Conservation (phyloP, 371 early-diverging fungal genomes). For the Actinomortierella wolfii region DNA sequence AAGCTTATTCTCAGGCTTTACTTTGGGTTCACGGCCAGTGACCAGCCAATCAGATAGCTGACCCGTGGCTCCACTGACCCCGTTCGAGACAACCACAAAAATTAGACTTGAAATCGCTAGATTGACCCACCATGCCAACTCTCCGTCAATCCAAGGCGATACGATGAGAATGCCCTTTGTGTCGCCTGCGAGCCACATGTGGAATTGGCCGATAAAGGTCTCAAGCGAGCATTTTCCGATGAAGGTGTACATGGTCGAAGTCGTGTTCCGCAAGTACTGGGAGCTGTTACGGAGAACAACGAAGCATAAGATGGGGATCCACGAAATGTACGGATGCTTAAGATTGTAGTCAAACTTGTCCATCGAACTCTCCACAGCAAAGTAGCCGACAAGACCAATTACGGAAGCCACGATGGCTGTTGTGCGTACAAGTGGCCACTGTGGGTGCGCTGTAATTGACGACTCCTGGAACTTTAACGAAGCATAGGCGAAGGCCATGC, state of each 20-base stretch:
- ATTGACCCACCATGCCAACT: conserved; percentile 62
- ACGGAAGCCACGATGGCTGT: conserved; percentile 36
- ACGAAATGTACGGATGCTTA: conserved; percentile 68
- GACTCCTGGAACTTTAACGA: conserved; percentile 52
- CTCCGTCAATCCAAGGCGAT: conserved; percentile 34
- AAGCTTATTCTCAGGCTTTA: conserved; percentile 1
- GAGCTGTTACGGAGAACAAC: conserved; percentile 71
- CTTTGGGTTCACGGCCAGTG: conserved; percentile 27
- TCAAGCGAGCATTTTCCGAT: conserved; percentile 74
- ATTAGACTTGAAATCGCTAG: conserved; percentile 52
- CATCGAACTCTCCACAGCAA: conserved; percentile 53
- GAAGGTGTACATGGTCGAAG: conserved; percentile 59
- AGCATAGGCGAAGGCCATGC: conserved; percentile 57
- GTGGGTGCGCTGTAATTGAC: conserved; percentile 47
- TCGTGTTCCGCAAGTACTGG: conserved; percentile 49
- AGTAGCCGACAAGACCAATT: conserved; percentile 51
- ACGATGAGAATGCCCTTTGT: conserved; percentile 68
- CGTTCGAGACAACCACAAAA: conserved; percentile 62
- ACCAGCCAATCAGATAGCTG: conserved; percentile 53
- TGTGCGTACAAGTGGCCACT: conserved; percentile 47
- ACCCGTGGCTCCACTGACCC: conserved; percentile 57
- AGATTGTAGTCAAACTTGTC: conserved; percentile 58
- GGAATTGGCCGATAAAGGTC: conserved; percentile 81
- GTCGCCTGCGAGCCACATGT: conserved; percentile 78
- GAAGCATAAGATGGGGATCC: conserved; percentile 65